Percentiles rank a stretch among this genome's conserved stretches.
Conservation (phyloP, 2,329 filamentous ascomycete species). For the Penicillium brasilianum region DNA sequence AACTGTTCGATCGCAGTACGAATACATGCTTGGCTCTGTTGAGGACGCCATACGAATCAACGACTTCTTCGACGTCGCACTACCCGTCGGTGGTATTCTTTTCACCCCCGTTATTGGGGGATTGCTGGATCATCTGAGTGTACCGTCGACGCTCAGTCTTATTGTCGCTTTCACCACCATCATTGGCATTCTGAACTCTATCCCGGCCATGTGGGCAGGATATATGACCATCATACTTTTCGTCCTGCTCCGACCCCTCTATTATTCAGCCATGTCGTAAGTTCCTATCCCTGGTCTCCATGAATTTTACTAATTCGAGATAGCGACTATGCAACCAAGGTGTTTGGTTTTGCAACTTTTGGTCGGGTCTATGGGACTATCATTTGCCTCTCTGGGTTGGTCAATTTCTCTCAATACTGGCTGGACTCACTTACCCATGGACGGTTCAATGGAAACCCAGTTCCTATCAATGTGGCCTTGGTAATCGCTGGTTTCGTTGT, state of each 20-base stretch:
- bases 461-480: constrained; percentile 76
- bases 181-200: constrained; percentile 76
- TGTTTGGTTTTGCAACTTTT: constrained; percentile 90
- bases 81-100: constrained; percentile 79
- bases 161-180: constrained; percentile 74
- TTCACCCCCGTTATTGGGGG: constrained; percentile 84
- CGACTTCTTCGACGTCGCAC: constrained; percentile 79
- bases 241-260: constrained; percentile 83
- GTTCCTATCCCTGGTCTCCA: constrained; percentile 25
- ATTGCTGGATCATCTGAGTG: constrained; percentile 77
- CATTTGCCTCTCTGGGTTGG: constrained; percentile 80
- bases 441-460: constrained; percentile 71
- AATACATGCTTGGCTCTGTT: constrained; percentile 70
- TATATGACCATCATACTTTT: constrained; percentile 84
- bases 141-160: constrained; percentile 68
- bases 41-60: constrained; percentile 72
- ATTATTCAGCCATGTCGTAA: constrained; percentile 84
- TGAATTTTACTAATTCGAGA: constrained; percentile 3
- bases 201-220: constrained; percentile 66
- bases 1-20: constrained; percentile 82
- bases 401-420: constrained; percentile 81
- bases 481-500: constrained; percentile 66
- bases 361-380: constrained; percentile 90
- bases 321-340: constrained; percentile 83
- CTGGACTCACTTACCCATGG: constrained; percentile 79